Percentiles rank a stretch among this genome's conserved stretches.
Evolutionary conservation across 2,329 filamentous ascomycete species (phyloP).

Genomic region (Lasiodiplodia sp.): DNA sequence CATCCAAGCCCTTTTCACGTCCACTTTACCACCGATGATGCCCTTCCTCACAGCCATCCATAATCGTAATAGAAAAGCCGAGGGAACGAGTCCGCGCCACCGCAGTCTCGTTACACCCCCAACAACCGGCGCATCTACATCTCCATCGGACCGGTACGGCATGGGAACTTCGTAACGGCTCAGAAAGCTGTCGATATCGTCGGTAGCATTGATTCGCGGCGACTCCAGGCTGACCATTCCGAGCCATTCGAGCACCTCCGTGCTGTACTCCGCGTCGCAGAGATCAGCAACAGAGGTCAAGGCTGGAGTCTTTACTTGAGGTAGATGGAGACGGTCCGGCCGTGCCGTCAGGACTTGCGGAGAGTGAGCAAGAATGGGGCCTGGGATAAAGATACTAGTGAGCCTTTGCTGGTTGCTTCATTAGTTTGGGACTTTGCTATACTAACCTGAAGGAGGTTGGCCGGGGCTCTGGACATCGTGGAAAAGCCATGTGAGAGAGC

Average conservation of each 20-base stretch:
- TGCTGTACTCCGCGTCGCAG: constrained; percentile 67
- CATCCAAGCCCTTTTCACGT: constrained; percentile 40
- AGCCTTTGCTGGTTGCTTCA: not conserved
- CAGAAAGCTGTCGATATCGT: constrained; percentile 72
- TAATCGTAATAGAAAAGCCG: constrained; percentile 42
- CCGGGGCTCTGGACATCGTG: constrained; percentile 60
- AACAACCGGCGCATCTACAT: constrained; percentile 20
- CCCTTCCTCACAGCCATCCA: constrained; percentile 39
- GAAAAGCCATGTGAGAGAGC: constrained; percentile 78
- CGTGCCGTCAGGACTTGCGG: constrained; percentile 30
- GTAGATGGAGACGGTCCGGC: constrained; percentile 42
- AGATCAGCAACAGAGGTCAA: constrained; percentile 43
- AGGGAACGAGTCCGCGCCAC: constrained; percentile 55
- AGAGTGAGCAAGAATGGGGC: constrained; percentile 14
- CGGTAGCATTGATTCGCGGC: constrained; percentile 64
- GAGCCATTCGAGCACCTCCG: constrained; percentile 77
- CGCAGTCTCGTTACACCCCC: constrained; percentile 45
- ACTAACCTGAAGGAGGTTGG: constrained; percentile 52
- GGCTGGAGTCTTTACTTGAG: constrained; percentile 36
- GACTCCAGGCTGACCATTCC: constrained; percentile 71
- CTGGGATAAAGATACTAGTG: constrained; percentile 33
- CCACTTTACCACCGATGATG: constrained; percentile 34
- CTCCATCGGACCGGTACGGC: constrained; percentile 33
- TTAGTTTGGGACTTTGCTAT: constrained; percentile 5
- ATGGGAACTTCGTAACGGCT: constrained; percentile 70